Base-by-base conservation (phyloP, 139 green algal genomes). In the Bryopsis sp. region DNA sequence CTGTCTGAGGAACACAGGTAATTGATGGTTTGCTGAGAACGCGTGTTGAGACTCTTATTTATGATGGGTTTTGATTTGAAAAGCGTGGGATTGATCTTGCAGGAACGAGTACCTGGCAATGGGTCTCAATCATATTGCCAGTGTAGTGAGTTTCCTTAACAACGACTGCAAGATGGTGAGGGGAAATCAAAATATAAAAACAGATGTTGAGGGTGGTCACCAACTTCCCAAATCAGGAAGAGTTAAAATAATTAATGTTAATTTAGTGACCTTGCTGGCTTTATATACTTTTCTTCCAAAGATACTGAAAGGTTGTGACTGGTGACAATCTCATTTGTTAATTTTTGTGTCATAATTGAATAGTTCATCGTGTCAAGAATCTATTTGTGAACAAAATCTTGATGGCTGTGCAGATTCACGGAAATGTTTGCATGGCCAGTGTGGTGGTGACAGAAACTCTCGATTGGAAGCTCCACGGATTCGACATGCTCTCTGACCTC, bases 71-170 rank as follows among this genome's bases (percentile, higher is more conserved):
- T 50, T 26, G 22, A n/a, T 19, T 68, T 68, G 60, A 8, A 5
- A 5, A 64, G 33, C n/a, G n/a, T n/a, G n/a, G n/a, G n/a, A n/a
- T n/a, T n/a, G n/a, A 15, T 46, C 31, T 11, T 58, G 39, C 76
- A 88, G 90, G 66, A 76, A 95, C 63, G 84, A 97, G 67, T 99
- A 95, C 70, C 68, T 94, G 0, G 74, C 88, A 7, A 94, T 94
- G 81, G 93, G 94, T 7, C 75, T 99, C 36, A 70, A 89, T 26
- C 82, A 95, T 43, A 78, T 97, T 35, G 79, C 91, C 2, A 84
- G 87, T 47, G 94, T 93, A 4, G 78, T 98, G 7, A 90, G 84
- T 64, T 99, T 99, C 76, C 79, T 99, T 2, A 92, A 91, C 81
- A 96, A 95, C 64, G 89, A 97, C 71, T 96, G 87, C 83, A 90